Percentiles rank a stretch among this genome's conserved stretches.
These are phyloP conservation scores for Bipolaris sorokiniana DNA, from an alignment of 2,329 filamentous ascomycete genomes.

Conservation along the genomic window DNA sequence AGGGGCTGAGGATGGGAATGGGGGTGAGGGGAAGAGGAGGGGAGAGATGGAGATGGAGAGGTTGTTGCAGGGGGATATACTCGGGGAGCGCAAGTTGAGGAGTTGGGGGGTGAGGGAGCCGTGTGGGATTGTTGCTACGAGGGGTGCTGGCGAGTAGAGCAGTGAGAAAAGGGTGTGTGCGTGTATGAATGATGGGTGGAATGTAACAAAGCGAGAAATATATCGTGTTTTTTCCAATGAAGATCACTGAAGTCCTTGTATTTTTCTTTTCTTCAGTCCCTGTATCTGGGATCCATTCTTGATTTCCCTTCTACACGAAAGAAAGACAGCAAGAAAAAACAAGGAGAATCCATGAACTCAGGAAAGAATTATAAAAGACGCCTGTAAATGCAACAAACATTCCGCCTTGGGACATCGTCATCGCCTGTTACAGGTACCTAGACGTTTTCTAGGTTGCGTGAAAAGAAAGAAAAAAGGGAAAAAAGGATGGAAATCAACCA, in stretches of 20 bases:
- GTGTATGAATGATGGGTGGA: background rate
- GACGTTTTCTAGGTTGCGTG: background rate
- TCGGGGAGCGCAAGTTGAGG: slow-evolving; percentile 49
- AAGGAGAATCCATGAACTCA: background rate
- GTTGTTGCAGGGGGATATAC: slow-evolving; percentile 35
- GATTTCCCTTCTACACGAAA: background rate
- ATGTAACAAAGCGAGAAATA: background rate
- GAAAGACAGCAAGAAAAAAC: background rate
- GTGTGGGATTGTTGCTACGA: slow-evolving; percentile 52
- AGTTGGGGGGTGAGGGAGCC: slow-evolving; percentile 55
- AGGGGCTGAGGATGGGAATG: background rate
- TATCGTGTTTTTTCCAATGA: background rate
- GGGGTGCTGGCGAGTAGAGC: background rate
- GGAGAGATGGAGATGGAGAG: slow-evolving; percentile 31
- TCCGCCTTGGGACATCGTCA: background rate
- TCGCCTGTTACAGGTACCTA: background rate
- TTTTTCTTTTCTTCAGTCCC: too few relatives aligned
- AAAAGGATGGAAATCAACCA: too few relatives aligned
- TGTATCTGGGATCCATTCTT: too few relatives aligned
- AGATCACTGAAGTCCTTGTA: too few relatives aligned
- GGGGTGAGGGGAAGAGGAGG: slow-evolving; percentile 9
- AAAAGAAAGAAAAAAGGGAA: background rate
- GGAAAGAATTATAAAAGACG: background rate
- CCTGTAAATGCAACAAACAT: slow-evolving; percentile 14
- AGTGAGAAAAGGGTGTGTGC: background rate